Evolutionary conservation across 495 filamentous ascomycete genomes (phyloP), one percentile per base, ranked within the genome.

Genomic region (Xylaria palmicola): DNA sequence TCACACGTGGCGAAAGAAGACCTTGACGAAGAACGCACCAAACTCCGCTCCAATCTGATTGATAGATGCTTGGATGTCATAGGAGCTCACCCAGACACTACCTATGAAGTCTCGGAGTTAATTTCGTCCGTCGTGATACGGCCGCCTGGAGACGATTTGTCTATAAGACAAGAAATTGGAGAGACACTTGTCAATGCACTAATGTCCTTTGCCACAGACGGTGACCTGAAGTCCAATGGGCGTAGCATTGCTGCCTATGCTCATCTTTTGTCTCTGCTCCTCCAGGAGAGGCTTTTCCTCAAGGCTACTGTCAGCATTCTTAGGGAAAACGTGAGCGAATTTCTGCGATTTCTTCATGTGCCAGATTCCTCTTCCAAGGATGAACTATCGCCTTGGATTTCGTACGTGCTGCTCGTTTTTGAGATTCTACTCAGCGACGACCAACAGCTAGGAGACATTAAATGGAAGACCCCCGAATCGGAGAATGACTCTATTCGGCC

Each of bases 371-470:
- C 87, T 53, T 74, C 84, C 20, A 73, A 80, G 7, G 90, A 95
- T 40, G 88, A 94, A 58, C 76, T 89, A 34, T 85, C 93, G 32
- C 91, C 93, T 10, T 99, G 94, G 94, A 86, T 98, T 66, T 89
- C 91, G 34, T 91, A 92, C 65, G 85, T 98, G 10, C 80, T 98
- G 22, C 86, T 98, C 15, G 86, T 97, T 29, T 82, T 97, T 20
- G 95, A 99, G 76, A 91, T 89, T 56, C 77, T 99, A 39, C 81
- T 99, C 3, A 85, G 90, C 41, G 90, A 97, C 67, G 93, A 96
- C 69, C 84, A 88, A 57, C 88, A 93, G 65, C 92, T 92, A 2
- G 78, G 78, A 13, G 83, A 91, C 63, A 87, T 92, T 52, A 78
- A 78, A 51, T 97, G 91, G 89, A 85, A 79, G 13, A 64, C 79